phyloP scores from a whole-genome alignment of 2,329 filamentous ascomycete species.

The Exophiala spinifera region DNA sequence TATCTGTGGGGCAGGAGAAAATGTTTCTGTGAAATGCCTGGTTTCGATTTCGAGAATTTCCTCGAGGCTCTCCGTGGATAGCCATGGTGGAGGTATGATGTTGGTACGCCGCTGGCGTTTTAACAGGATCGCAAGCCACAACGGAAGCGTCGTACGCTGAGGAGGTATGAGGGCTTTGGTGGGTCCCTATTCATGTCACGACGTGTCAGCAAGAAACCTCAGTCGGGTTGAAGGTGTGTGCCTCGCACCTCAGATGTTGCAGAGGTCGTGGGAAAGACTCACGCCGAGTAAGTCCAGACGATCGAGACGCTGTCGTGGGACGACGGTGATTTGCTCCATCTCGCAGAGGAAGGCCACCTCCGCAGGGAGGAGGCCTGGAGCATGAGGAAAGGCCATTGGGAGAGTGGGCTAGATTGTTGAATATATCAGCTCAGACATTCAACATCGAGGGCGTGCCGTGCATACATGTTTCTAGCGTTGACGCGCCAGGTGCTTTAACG shows the following conservation, averaged over 20 bases:
- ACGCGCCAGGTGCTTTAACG: background rate
- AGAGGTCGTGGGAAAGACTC: slow-evolving; percentile 44
- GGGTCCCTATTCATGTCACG: slow-evolving; percentile 61
- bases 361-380: slow-evolving; percentile 69
- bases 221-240: slow-evolving; percentile 2
- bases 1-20: slow-evolving; percentile 70
- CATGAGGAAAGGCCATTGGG: slow-evolving; percentile 60
- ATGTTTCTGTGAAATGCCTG: slow-evolving; percentile 64
- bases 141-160: slow-evolving; percentile 71
- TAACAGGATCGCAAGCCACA: slow-evolving; percentile 92
- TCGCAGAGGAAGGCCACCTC: slow-evolving; percentile 95
- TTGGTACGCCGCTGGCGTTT: slow-evolving; percentile 93
- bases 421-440: no score
- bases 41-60: slow-evolving; percentile 80
- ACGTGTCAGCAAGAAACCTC: background rate
- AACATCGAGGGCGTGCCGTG: no score
- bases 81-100: slow-evolving; percentile 87
- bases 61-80: slow-evolving; percentile 70
- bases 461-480: background rate
- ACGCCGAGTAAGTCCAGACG: slow-evolving; percentile 81
- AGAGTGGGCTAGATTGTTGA: background rate
- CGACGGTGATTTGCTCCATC: slow-evolving; percentile 92
- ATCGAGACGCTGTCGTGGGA: slow-evolving; percentile 87
- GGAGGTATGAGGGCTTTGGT: slow-evolving; percentile 76
- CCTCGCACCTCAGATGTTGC: slow-evolving; percentile 29